Percentiles rank a stretch among this genome's conserved stretches.
Conservation (phyloP, 768 basidiomycete species). For the Leccinum variicolor region DNA sequence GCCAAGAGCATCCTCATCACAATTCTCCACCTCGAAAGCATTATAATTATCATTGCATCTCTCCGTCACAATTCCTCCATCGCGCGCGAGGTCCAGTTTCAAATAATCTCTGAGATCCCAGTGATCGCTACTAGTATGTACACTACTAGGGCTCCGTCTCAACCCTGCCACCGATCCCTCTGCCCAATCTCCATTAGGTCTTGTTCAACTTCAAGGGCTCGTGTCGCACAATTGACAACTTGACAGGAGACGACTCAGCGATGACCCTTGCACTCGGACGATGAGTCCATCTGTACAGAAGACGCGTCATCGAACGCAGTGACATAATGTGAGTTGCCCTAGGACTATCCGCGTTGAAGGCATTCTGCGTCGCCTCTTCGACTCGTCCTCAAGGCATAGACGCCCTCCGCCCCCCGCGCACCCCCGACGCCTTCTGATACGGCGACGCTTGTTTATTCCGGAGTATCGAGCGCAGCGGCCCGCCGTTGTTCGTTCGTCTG, state of each 20-base stretch:
- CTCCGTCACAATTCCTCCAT: not conserved
- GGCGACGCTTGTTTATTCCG: conserved; percentile 10
- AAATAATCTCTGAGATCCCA: not conserved
- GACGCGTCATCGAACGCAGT: not conserved
- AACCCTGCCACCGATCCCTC: not conserved
- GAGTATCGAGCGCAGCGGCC: conserved; percentile 12
- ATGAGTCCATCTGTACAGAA: not conserved
- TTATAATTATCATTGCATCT: not conserved
- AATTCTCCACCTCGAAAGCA: not conserved
- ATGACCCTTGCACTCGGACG: not conserved
- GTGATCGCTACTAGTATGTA: not conserved
- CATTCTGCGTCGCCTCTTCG: not conserved
- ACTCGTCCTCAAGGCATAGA: conserved; percentile 1
- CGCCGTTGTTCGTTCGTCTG: not conserved
- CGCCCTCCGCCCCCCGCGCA: not conserved
- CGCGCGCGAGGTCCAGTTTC: not conserved
- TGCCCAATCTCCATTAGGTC: not conserved
- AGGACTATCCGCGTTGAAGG: not conserved
- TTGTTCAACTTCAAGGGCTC: not conserved
- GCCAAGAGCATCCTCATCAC: not conserved
- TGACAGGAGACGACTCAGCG: not conserved
- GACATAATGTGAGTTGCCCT: not conserved
- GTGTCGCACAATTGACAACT: not conserved
- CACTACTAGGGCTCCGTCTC: not conserved
- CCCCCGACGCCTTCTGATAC: conserved; percentile 3